Percentiles rank a stretch among this genome's conserved stretches.
phyloP scores from a whole-genome alignment of 257 asterid genomes.

The Pogostemon cablin region DNA sequence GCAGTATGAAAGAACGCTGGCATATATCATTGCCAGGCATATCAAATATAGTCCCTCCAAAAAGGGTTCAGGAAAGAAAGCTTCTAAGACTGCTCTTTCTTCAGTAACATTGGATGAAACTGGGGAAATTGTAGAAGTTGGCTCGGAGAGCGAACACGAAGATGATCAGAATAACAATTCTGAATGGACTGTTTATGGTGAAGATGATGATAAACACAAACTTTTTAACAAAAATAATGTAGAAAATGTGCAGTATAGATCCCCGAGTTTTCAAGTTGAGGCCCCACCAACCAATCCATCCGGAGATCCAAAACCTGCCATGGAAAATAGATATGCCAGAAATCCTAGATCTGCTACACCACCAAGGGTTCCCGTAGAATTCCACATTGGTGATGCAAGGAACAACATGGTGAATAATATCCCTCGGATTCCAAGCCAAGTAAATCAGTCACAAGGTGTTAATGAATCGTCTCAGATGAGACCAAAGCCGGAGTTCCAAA shows the following conservation, averaged over 20 bases:
- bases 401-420: constrained; percentile 26
- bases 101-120: constrained; percentile 26
- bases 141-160: constrained; percentile 31
- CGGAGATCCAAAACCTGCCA: constrained; percentile 27
- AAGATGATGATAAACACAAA: constrained; percentile 35
- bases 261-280: constrained; percentile 23
- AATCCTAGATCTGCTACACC: constrained; percentile 38
- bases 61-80: constrained; percentile 61
- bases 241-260: constrained; percentile 18
- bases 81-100: constrained; percentile 34
- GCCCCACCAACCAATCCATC: constrained; percentile 27
- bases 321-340: constrained; percentile 49
- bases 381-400: constrained; percentile 32
- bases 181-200: constrained; percentile 40
- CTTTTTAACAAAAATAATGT: constrained; percentile 37
- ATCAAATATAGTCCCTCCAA: constrained; percentile 69
- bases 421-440: constrained; percentile 26
- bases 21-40: constrained; percentile 69
- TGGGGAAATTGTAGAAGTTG: constrained; percentile 24
- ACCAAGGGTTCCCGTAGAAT: constrained; percentile 30
- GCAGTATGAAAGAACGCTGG: constrained; percentile 63
- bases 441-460: constrained; percentile 37
- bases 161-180: constrained; percentile 35
- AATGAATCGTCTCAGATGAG: constrained; percentile 36
- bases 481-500: constrained; percentile 22